Evolutionary conservation across 1,284 basidiomycete genomes (phyloP), one percentile per base, ranked within the genome.

Genomic region (Exobasidium cylindrosporum): DNA sequence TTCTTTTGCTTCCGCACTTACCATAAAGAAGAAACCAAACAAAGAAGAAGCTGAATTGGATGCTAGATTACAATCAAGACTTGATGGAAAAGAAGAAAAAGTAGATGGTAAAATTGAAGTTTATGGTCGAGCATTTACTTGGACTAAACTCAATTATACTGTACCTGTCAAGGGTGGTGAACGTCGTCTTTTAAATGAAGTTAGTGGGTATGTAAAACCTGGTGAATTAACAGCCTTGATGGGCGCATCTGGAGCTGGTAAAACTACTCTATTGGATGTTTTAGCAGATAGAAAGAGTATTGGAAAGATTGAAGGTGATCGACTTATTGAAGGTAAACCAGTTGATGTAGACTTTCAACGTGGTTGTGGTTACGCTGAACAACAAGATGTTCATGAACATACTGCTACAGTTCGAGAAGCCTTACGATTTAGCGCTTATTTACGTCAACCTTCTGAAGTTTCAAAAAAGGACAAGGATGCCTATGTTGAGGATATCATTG

Each of bases 351-450:
- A 89, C 67, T 94, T 93, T 84, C 87, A 88, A 73, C 82, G 85
- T 60, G 83, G 83, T 45, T 84, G 84, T 40, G 85, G 83, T 46
- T 77, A 73, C 53, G 89, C 88, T 40, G 89, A 92, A 75, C 91
- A 92, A 81, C 88, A 89, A 85, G 91, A 94, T 73, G 67, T 77
- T 26, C 92, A 94, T 78, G 89, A 92, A 80, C 88, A 86, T 64
- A 91, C 89, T 7, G 86, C 91, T 3, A 85, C 88, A 4, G 91
- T 95, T 5, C 85, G 90, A 28, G 92, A 96, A 75, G 89, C 92
- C 0, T 82, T 96, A 0, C 81, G 85, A 26, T 92, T 94, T 82
- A 90, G 88, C 6, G 92, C 92, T 0, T 83, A 87, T 65, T 82
- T 95, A 4, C 87, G 92, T 28, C 92, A 94, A 74, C 89, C 90